A percentile compares a stretch with the other conserved stretches of the same genome.
Evolutionary conservation across 805 yeast species (phyloP).

Genomic region (Metschnikowia vanudenii): DNA sequence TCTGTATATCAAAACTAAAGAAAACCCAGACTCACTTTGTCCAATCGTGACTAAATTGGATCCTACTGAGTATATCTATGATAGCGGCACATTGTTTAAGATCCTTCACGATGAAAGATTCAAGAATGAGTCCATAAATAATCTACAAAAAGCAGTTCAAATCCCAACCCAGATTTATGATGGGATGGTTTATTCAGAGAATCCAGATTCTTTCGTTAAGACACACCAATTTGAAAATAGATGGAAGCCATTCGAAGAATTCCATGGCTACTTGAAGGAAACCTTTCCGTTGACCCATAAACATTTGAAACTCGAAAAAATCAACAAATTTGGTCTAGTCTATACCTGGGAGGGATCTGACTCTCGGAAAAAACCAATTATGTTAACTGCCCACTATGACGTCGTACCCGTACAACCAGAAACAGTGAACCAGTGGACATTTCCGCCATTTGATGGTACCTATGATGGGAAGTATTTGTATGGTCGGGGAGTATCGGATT

Average conservation of each 20-base stretch:
- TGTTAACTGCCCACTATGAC: constrained; percentile 77
- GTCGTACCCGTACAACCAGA: constrained; percentile 72
- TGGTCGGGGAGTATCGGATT: constrained; percentile 39
- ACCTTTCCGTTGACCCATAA: constrained; percentile 55
- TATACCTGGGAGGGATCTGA: constrained; percentile 60
- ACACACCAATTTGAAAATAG: constrained; percentile 20
- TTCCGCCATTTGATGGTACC: constrained; percentile 58
- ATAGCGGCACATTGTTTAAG: constrained; percentile 20
- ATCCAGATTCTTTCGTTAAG: constrained; percentile 14
- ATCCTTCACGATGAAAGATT: constrained; percentile 30
- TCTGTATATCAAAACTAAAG: not conserved
- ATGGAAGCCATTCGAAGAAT: constrained; percentile 30
- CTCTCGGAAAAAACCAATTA: constrained; percentile 57
- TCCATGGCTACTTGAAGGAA: constrained; percentile 52
- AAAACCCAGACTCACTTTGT: constrained; percentile 29
- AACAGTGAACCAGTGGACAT: constrained; percentile 57
- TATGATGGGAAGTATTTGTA: constrained; percentile 54
- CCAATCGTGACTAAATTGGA: constrained; percentile 35
- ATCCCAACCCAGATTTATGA: constrained; percentile 36
- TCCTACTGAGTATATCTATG: constrained; percentile 24
- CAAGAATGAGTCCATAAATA: constrained; percentile 23
- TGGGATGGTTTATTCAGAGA: constrained; percentile 29
- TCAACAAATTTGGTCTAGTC: constrained; percentile 64
- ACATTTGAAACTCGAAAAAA: constrained; percentile 41
- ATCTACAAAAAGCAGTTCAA: constrained; percentile 28